A percentile compares a stretch with the other conserved stretches of the same genome.
phyloP scores from a whole-genome alignment of 257 asterid species.

The Capsicum baccatum region DNA sequence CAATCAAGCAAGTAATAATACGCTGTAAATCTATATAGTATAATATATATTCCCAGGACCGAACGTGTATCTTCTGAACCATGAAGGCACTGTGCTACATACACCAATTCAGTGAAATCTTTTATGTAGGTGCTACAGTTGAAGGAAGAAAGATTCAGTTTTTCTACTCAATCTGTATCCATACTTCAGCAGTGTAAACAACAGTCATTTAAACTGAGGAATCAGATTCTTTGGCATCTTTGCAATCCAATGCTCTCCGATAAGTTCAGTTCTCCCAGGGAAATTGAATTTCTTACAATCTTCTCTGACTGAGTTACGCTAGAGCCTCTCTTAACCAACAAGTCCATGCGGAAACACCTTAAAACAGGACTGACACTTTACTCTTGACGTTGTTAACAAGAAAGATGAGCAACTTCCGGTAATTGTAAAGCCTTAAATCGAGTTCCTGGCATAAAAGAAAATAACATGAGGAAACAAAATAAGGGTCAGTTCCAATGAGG shows the following conservation, averaged over 20 bases:
- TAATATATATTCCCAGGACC: background rate
- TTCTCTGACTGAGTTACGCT: background rate
- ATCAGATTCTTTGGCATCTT: slow-evolving; percentile 12
- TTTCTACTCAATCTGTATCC: background rate
- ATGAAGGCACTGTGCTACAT: background rate
- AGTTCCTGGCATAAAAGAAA: background rate
- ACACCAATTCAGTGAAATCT: background rate
- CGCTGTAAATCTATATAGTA: background rate
- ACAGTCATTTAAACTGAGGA: background rate
- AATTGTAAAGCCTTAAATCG: background rate
- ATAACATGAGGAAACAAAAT: background rate
- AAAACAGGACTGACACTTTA: background rate
- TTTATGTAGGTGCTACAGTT: background rate
- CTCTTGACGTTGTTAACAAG: slow-evolving; percentile 22
- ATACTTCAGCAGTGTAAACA: background rate
- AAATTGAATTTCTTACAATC: background rate
- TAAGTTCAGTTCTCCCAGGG: slow-evolving; percentile 2
- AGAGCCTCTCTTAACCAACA: background rate
- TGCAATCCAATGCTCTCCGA: slow-evolving; percentile 8
- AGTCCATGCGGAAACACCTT: background rate
- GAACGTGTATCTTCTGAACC: background rate
- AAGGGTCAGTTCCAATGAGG: slow-evolving; percentile 18
- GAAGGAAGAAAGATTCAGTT: slow-evolving; percentile 27
- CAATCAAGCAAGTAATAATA: slow-evolving; percentile 14
- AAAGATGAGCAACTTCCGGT: background rate